A percentile compares a stretch with the other conserved stretches of the same genome.
phyloP scores from a whole-genome alignment of 164 flowering plant genomes.

The Hamamelis virginiana region DNA sequence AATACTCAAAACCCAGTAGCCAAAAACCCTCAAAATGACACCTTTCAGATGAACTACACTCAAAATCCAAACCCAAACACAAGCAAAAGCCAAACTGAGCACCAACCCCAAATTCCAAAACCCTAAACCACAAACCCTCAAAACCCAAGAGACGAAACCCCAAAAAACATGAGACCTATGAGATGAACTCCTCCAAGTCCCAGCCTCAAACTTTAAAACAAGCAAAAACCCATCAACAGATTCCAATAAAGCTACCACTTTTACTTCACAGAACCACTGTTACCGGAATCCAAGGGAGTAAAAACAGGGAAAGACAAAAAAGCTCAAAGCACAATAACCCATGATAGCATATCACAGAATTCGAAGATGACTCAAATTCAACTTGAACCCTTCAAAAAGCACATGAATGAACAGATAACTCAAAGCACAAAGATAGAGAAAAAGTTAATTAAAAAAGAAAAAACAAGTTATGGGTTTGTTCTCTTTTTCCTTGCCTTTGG shows the following conservation, averaged over 20 bases:
- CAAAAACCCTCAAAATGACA: neutral
- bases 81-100: neutral
- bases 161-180: slow-evolving; percentile 1
- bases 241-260: slow-evolving; percentile 32
- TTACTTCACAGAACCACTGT: slow-evolving; percentile 10
- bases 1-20: neutral
- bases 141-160: slow-evolving; percentile 5
- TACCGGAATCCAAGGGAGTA: slow-evolving; percentile 42
- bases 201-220: slow-evolving; percentile 19
- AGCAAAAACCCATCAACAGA: slow-evolving; percentile 26
- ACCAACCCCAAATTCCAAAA: slow-evolving; percentile 14
- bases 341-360: slow-evolving; percentile 7
- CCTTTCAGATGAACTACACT: too few relatives aligned
- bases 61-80: neutral
- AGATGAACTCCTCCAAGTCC: slow-evolving; percentile 8
- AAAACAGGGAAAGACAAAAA: slow-evolving; percentile 26
- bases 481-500: slow-evolving; percentile 13
- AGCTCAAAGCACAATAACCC: slow-evolving; percentile 16
- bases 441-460: neutral
- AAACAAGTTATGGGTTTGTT: neutral
- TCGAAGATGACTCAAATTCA: slow-evolving; percentile 10
- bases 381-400: neutral
- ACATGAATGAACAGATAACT: slow-evolving; percentile 3
- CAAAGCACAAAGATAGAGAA: slow-evolving; percentile 3
- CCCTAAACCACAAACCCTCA: slow-evolving; percentile 6